Evolutionary conservation across 106 monocot genomes (phyloP), one percentile per base, ranked within the genome.

Genomic region (Acorus calamus): DNA sequence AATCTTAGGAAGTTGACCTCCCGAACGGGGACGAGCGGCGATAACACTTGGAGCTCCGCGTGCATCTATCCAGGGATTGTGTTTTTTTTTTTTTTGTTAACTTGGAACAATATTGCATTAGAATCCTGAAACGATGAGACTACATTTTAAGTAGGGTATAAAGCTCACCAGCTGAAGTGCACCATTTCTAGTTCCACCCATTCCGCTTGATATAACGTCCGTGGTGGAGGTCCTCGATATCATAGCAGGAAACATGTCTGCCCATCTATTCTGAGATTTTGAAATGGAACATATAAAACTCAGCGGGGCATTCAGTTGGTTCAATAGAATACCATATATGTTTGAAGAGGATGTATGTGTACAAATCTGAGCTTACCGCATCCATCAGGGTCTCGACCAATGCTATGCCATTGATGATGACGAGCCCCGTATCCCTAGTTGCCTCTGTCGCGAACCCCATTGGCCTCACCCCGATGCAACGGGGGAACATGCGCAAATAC

Each of bases 371-470:
- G 28, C 72, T 72, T 62, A 93, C 93, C 45, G 78, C 71, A 70
- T 96, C 90, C 87, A 96, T 90, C 70, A 96, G 80, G 47, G 84
- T 80, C 53, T 90, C 90, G 11, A 87, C 94, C 48, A 96, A 80
- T 2, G 80, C 82, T 6, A 77, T 43, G 69, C 82, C 83, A 66
- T 82, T 84, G 63, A 96, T 78, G 60, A 87, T 82, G 52, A 87
- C 87, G 6, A 82, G 66, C 14, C 76, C 90, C 0, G 76, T 78
- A 54, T 87, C 90, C 66, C 82, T 84, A 3, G 94, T 82, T 0
- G 87, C 94, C 76, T 96, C 94, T 1, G 82, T 69, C 5, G 78
- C 78, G 44, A 84, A 84, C 3, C 78, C 87, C 5, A 46, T 69
- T 4, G 81, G 84, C 63, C 77, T 89, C 42, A 66, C 2, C 2